phyloP scores from a whole-genome alignment of 2,329 filamentous ascomycete species.

The Penicillium sp. region DNA sequence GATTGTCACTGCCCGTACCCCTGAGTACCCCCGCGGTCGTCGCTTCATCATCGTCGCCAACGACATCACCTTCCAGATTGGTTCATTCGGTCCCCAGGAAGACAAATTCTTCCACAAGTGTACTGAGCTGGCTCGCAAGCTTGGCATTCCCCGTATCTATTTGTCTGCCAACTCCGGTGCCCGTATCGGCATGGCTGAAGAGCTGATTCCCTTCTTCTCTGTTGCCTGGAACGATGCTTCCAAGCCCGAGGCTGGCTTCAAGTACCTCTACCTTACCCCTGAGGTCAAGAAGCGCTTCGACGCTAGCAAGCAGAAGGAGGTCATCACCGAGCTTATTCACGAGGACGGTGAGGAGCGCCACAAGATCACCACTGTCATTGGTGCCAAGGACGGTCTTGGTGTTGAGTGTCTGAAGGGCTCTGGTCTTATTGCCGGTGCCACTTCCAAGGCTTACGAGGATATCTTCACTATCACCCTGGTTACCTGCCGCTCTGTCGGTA shows the following conservation, averaged over 20 bases:
- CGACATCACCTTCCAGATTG: slow-evolving; percentile 99
- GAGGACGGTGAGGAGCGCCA: slow-evolving; percentile 88
- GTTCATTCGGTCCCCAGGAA: slow-evolving; percentile 93
- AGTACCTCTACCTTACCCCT: slow-evolving; percentile 91
- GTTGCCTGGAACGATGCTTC: slow-evolving; percentile 89
- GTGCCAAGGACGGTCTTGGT: slow-evolving; percentile 92
- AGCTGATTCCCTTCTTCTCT: slow-evolving; percentile 95
- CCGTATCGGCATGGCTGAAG: slow-evolving; percentile 92
- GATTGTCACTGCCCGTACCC: slow-evolving; percentile 91
- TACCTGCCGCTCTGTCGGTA: slow-evolving; percentile 97
- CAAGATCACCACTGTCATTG: slow-evolving; percentile 91
- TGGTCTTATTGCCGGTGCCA: slow-evolving; percentile 96
- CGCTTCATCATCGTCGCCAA: slow-evolving; percentile 97
- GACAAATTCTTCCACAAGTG: slow-evolving; percentile 99
- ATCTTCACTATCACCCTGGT: slow-evolving; percentile 98
- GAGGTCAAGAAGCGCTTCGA: slow-evolving; percentile 85
- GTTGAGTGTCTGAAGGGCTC: slow-evolving; percentile 97
- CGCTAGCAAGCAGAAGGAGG: slow-evolving; percentile 70
- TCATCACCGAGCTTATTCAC: slow-evolving; percentile 82
- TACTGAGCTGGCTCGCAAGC: slow-evolving; percentile 88
- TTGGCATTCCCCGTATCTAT: slow-evolving; percentile 96
- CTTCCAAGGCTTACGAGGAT: slow-evolving; percentile 94
- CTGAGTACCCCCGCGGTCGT: slow-evolving; percentile 89
- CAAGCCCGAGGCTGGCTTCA: slow-evolving; percentile 87
- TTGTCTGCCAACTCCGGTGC: slow-evolving; percentile 98